These are phyloP conservation scores for Tolypocladium tundrense DNA, from an alignment of 2,329 filamentous ascomycete species.

Conservation along the genomic window DNA sequence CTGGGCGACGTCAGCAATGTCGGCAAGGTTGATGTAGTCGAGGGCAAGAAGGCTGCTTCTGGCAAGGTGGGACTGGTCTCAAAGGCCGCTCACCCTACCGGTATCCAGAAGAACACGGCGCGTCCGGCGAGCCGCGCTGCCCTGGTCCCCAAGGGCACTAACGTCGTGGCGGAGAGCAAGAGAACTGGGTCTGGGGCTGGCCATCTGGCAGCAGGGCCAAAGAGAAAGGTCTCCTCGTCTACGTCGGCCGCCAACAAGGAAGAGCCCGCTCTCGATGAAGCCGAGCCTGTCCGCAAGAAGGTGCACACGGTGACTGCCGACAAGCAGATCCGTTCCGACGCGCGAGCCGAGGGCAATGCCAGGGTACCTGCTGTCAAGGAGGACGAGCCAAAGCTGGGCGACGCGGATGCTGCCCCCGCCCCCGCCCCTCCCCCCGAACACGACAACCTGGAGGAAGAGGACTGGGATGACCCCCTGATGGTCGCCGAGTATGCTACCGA, in stretches of 20 bases:
- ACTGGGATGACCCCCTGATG: conserved; percentile 91
- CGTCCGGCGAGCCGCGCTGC: conserved; percentile 49
- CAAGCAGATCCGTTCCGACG: conserved; percentile 24
- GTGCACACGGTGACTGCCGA: conserved; percentile 42
- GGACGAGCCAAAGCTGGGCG: conserved; percentile 13
- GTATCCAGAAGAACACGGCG: conserved; percentile 62
- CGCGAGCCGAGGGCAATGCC: conserved; percentile 18
- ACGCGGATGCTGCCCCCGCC: conserved; percentile 19
- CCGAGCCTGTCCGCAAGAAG: conserved; percentile 62
- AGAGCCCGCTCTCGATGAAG: conserved; percentile 46
- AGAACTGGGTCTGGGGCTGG: conserved; percentile 63
- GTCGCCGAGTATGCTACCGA: conserved; percentile 94
- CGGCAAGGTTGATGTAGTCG: conserved; percentile 61
- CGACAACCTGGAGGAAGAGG: conserved; percentile 72
- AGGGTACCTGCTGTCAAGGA: conserved; percentile 8
- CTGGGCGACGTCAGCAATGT: conserved; percentile 95
- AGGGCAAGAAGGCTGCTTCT: conserved; percentile 62
- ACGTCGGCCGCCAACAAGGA: conserved; percentile 48
- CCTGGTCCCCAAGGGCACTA: conserved; percentile 55
- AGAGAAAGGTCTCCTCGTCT: conserved; percentile 53
- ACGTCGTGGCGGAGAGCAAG: conserved; percentile 59
- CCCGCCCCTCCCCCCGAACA: conserved; percentile 16
- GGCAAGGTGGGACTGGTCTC: conserved; percentile 62
- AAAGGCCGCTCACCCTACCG: conserved; percentile 73
- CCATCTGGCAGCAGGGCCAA: conserved; percentile 49